Evolutionary conservation across 2,329 filamentous ascomycete species (phyloP), one percentile per base, ranked within the genome.

Genomic region (Aplosporella prunicola): DNA sequence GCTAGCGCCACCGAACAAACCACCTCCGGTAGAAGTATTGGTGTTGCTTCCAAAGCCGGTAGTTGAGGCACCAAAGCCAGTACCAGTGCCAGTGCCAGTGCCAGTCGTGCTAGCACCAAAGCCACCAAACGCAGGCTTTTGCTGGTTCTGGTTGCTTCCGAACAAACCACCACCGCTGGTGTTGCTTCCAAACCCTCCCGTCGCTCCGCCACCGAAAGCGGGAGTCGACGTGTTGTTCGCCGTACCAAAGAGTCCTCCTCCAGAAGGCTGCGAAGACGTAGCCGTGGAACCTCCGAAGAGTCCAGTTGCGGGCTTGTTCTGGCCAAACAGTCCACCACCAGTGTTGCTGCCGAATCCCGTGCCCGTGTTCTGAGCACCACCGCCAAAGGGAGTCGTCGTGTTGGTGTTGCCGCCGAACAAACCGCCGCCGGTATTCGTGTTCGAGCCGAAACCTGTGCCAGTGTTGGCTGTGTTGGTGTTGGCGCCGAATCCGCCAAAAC

Each of bases 401-500:
- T 40, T 53, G 41, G 57, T 67, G 26, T 49, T 42, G 23, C 41
- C 44, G 4, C 64, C 64, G 41, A 69, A 69, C 5, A 66, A 48
- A 17, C 63, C 57, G 23, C 67, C 64, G 22, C 63, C 61, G 44
- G 49, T 58, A 10, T 51, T 49, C 31, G 45, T 56, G 23, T 43
- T 49, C 25, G 61, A 43, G 30, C 74, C 73, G 47, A 78, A 78
- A 9, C 63, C 66, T 44, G 63, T 55, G 26, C 49, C 49, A 20
- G 47, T 52, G 23, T 46, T 45, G 11, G 45, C 53, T 42, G 61
- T 65, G 43, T 56, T 67, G 44, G 50, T 61, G 40, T 51, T 51
- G 14, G 55, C 54, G 32, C 61, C 60, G 32, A 67, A 70, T 2
- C 64, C 65, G 16, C 64, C 64, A 45, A 78, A 78, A 3, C 64